A percentile compares a stretch with the other conserved stretches of the same genome.
phyloP scores from a whole-genome alignment of 352 stramenopile species.

The Globisporangium carolinianum region DNA sequence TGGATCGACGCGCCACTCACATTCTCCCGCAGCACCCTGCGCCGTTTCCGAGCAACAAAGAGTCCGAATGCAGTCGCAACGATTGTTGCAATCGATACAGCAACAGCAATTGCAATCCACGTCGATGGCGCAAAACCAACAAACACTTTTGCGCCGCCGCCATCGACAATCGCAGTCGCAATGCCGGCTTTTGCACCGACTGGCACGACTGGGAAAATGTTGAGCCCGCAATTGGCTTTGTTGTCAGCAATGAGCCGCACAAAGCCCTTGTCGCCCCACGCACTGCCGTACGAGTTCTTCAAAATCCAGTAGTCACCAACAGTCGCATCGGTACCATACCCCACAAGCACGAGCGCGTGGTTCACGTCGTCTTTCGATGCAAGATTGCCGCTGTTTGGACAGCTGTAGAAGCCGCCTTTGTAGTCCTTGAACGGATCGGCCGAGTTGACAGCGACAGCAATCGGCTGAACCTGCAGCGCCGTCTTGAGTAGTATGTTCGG shows the following conservation, averaged over 20 bases:
- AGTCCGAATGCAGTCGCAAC: constrained; percentile 45
- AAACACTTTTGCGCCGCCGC: constrained; percentile 56
- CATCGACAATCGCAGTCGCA: constrained; percentile 39
- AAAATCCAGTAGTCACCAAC: constrained; percentile 76
- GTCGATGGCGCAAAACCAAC: constrained; percentile 36
- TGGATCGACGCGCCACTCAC: constrained; percentile 33
- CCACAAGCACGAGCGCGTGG: constrained; percentile 67
- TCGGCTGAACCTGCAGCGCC: constrained; percentile 53
- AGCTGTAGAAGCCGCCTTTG: constrained; percentile 57
- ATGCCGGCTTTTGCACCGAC: constrained; percentile 39
- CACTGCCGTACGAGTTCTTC: constrained; percentile 75
- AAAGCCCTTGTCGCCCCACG: constrained; percentile 60
- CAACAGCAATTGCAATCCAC: constrained; percentile 56
- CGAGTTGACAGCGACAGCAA: constrained; percentile 74
- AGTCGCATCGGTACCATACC: constrained; percentile 52
- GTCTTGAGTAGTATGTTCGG: constrained; percentile 41
- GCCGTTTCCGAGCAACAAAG: constrained; percentile 31
- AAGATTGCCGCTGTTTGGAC: constrained; percentile 52
- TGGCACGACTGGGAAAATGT: constrained; percentile 72
- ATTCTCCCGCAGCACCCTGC: constrained; percentile 42
- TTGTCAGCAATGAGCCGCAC: constrained; percentile 58
- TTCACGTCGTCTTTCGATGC: constrained; percentile 68
- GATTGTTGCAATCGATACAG: constrained; percentile 42
- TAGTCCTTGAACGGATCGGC: constrained; percentile 69
- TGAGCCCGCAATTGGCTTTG: constrained; percentile 73